phyloP scores from a whole-genome alignment of 305 asterid species.

The Fraxinus baroniana region DNA sequence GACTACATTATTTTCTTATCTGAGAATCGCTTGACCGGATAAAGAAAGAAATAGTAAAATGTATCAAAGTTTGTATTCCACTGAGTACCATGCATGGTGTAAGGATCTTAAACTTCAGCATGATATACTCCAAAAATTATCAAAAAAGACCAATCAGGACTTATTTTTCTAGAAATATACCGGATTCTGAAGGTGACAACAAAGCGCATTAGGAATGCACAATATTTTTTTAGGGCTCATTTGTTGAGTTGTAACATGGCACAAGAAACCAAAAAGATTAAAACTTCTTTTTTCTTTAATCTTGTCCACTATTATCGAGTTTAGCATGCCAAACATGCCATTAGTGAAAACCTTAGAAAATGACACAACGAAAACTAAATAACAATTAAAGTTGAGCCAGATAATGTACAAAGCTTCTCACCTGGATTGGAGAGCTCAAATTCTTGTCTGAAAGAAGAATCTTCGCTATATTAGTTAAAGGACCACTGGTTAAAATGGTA shows the following conservation, averaged over 20 bases:
- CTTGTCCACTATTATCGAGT: neutral
- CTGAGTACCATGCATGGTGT: neutral
- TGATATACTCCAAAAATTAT: neutral
- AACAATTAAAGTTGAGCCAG: neutral
- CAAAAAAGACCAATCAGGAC: neutral
- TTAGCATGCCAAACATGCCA: neutral
- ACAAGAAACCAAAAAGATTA: neutral
- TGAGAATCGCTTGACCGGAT: neutral
- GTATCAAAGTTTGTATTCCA: neutral
- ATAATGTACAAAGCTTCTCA: conserved; percentile 23
- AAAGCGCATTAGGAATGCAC: neutral
- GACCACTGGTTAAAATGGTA: conserved; percentile 77
- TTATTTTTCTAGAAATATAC: neutral
- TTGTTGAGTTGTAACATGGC: neutral
- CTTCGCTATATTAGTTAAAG: conserved; percentile 72
- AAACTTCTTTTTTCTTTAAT: neutral
- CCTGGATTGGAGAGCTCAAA: conserved; percentile 52
- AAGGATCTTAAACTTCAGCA: neutral
- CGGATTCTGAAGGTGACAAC: neutral
- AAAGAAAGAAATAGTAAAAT: neutral
- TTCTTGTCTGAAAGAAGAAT: conserved; percentile 54
- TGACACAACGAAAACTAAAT: neutral
- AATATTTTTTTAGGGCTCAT: neutral
- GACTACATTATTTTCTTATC: neutral
- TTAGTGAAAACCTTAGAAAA: neutral